Conservation (phyloP, 371 early-diverging fungal species). For the Gilbertella persicaria region DNA sequence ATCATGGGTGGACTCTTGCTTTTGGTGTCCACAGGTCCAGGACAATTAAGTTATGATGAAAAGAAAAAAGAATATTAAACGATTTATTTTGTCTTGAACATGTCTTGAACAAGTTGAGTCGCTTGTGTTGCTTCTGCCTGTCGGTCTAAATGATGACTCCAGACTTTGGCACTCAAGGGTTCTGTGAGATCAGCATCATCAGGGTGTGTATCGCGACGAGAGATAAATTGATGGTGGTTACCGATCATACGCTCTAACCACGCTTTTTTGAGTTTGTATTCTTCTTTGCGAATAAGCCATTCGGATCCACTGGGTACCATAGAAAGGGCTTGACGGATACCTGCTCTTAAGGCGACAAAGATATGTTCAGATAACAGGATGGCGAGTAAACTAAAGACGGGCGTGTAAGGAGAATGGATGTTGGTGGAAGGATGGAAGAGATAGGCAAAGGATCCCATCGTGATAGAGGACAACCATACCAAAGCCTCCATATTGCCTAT, state of each 20-base stretch:
- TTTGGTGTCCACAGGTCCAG: slow-evolving; percentile 88
- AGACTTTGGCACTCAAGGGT: slow-evolving; percentile 11
- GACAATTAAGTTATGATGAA: slow-evolving; percentile 88
- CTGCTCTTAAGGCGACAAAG: slow-evolving; percentile 31
- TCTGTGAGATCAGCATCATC: slow-evolving; percentile 18
- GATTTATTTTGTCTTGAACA: slow-evolving; percentile 23
- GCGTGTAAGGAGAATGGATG: slow-evolving; percentile 46
- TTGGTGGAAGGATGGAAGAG: slow-evolving; percentile 61
- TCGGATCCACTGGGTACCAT: slow-evolving; percentile 44
- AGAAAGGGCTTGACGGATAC: slow-evolving; percentile 30
- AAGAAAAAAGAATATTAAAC: slow-evolving; percentile 62
- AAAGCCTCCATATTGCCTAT: slow-evolving; percentile 62
- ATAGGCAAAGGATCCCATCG: slow-evolving; percentile 75
- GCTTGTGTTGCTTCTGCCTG: slow-evolving; percentile 4
- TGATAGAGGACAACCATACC: slow-evolving; percentile 76
- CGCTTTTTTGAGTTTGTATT: slow-evolving; percentile 41
- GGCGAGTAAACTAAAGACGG: slow-evolving; percentile 40
- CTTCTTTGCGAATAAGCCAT: slow-evolving; percentile 35
- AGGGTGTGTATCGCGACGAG: neutral
- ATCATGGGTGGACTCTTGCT: slow-evolving; percentile 92
- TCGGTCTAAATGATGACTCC: slow-evolving; percentile 19
- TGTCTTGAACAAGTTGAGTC: slow-evolving; percentile 19
- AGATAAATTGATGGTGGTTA: slow-evolving; percentile 14
- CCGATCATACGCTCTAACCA: slow-evolving; percentile 38
- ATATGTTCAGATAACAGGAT: slow-evolving; percentile 50